These are phyloP conservation scores for Moricandia moricandioides DNA, from an alignment of 345 rosid species.

Conservation along the genomic window DNA sequence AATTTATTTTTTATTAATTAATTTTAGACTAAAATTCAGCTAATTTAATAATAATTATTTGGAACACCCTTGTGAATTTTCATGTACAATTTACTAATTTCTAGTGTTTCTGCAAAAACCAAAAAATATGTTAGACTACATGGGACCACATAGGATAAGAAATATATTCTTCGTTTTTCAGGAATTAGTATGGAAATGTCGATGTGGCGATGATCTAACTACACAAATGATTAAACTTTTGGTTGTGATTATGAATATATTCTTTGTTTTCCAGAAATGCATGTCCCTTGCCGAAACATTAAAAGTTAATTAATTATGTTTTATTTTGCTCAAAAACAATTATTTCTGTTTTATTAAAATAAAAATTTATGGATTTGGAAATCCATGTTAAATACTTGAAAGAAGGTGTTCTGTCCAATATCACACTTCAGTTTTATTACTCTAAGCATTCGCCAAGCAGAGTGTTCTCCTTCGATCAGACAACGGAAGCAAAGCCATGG, in stretches of 20 bases:
- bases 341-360: background rate
- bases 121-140: background rate
- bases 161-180: background rate
- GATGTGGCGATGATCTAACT: background rate
- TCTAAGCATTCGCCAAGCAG: background rate
- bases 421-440: background rate
- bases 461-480: background rate
- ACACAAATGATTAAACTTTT: background rate
- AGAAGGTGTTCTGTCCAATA: background rate
- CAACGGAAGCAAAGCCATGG: slow-evolving; percentile 46
- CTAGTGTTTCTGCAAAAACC: background rate
- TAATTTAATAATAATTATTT: background rate
- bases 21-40: no score
- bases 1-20: no score
- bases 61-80: background rate
- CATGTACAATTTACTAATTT: background rate
- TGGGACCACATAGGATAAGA: background rate
- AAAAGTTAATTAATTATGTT: background rate
- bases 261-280: background rate
- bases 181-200: background rate
- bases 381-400: background rate
- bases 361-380: background rate
- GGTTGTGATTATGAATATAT: background rate
- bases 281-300: background rate
- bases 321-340: background rate